These are phyloP conservation scores for Talaromyces piceae DNA, from an alignment of 2,329 filamentous ascomycete genomes.

Conservation along the genomic window DNA sequence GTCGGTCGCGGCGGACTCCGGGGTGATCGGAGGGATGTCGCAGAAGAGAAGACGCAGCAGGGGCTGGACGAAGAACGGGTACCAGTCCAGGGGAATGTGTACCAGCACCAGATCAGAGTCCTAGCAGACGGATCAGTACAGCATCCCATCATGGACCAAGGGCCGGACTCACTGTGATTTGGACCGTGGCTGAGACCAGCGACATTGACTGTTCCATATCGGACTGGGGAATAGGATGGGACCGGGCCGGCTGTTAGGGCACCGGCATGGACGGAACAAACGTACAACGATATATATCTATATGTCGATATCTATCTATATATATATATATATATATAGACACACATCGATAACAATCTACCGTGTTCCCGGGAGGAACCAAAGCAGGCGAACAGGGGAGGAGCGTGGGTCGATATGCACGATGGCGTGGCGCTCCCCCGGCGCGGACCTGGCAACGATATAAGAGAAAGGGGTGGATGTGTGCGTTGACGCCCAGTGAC, in stretches of 20 bases:
- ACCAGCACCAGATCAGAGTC: constrained; percentile 81
- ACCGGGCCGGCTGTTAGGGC: not conserved
- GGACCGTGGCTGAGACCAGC: constrained; percentile 25
- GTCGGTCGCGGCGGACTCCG: constrained; percentile 34
- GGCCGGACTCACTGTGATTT: constrained; percentile 22
- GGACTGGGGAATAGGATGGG: not conserved
- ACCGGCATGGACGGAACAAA: not conserved
- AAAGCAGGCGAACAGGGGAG: not conserved
- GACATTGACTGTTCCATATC: constrained; percentile 24
- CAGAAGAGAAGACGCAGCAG: constrained; percentile 81
- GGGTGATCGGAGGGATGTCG: constrained; percentile 29
- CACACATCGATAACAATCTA: not conserved
- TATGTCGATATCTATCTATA: not conserved
- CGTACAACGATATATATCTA: not conserved
- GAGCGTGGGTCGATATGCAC: not conserved
- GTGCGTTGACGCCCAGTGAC: not conserved
- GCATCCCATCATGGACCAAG: not conserved
- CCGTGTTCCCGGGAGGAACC: not conserved
- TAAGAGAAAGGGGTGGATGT: not conserved
- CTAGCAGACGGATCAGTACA: constrained; percentile 41
- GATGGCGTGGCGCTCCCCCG: not conserved
- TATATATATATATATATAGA: not conserved
- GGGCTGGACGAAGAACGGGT: constrained; percentile 72
- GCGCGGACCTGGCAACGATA: not conserved
- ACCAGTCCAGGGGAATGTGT: constrained; percentile 75